Evolutionary conservation across 2,329 filamentous ascomycete species (phyloP), one percentile per base, ranked within the genome.

Genomic region (Rutstroemia sydowiana): DNA sequence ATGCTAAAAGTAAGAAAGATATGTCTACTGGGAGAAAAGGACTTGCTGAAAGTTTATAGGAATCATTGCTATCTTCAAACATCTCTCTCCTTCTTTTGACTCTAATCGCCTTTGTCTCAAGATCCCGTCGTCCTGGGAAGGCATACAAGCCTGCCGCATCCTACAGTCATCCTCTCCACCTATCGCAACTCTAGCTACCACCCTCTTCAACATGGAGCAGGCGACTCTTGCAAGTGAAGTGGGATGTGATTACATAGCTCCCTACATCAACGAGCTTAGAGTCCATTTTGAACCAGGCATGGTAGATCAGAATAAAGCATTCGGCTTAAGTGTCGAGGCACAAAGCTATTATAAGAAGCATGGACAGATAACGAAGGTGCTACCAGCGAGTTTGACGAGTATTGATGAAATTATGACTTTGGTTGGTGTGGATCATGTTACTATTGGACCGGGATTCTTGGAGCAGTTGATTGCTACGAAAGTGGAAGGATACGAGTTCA

Each of bases 221-320:
- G 81, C 79, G 0, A 70, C 71, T 1, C 68, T 83, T 1, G 81
- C 82, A 0, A 75, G 72, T 1, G 75, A 81, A 45, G 76, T 73
- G 0, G 71, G 73, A 3, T 84, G 80, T 58, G 74, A 74, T 0
- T 85, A 84, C 59, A 78, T 85, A 40, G 79, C 81, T 0, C 82
- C 82, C 0, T 85, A 84, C 55, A 77, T 85, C 28, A 84, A 85
- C 60, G 80, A 84, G 57, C 68, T 85, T 37, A 77, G 75, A 56
- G 81, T 82, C 5, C 80, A 84, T 59, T 79, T 83, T 52, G 75
- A 79, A 39, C 60, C 68, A 11, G 69, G 65, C 31, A 78, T 74
- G 55, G 62, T 71, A 4, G 76, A 79, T 51, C 61, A 70, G 30
- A 65, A 74, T 57, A 75, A 74, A 57, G 73, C 57, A 0, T 52